Evolutionary conservation across 257 asterid species (phyloP), one percentile per base, ranked within the genome.

Genomic region (Nicotiana undulata): DNA sequence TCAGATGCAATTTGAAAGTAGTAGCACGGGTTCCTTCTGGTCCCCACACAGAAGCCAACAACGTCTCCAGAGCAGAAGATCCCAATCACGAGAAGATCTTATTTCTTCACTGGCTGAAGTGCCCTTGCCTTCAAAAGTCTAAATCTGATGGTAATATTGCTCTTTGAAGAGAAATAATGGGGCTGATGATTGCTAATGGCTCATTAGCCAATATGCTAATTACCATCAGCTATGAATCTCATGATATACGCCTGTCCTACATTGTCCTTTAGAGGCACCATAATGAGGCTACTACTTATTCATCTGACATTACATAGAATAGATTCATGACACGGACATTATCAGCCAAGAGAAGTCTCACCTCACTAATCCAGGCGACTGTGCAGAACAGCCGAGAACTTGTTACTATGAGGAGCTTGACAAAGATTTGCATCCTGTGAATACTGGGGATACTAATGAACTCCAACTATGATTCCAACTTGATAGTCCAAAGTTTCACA

Each of bases 31-130:
- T 78, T 84, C 90, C 24, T 76, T 60, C 75, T 85, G 91, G 89
- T 81, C 90, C 31, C 91, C 90, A 8, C 88, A 85, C 81, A 75
- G 93, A 82, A 77, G 87, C 80, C 90, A 87, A 72, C 85, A 63
- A 29, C 88, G 82, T 53, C 88, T 85, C 28, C 90, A 87, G 79
- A 87, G 90, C 78, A 82, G 90, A 28, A 87, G 88, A 87, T 96
- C 99, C 34, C 98, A 92, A 82, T 96, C 98, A 66, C 89, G 98
- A 80, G 99, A 94, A 82, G 99, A 96, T 82, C 97, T 96, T 37
- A 82, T 58, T 77, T 87, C 95, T 87, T 90, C 99, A 26, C 32
- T 92, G 61, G 87, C 93, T 10, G 99, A 92, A 77, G 87, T 89
- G 20, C 90, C 89, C 81, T 70, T 87, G 90, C 86, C 49, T 9